Evolutionary conservation across 768 basidiomycete species (phyloP).

Genomic region (Hygrophorus pudorinus): DNA sequence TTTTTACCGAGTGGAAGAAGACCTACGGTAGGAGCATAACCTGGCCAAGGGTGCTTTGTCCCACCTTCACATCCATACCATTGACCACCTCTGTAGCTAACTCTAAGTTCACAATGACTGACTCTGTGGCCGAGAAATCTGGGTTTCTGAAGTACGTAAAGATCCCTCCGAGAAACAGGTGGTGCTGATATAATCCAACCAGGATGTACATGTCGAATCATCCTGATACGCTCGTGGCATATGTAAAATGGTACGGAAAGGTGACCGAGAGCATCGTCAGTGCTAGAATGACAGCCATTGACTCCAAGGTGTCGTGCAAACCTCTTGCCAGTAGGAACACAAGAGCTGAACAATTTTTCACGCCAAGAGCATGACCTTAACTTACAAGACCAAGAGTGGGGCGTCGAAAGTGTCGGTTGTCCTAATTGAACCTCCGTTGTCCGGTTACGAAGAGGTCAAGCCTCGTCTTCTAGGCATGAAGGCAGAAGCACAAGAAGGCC

Average conservation of each 20-base stretch:
- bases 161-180: no score
- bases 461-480: constrained; percentile 76
- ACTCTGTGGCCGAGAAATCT: constrained; percentile 69
- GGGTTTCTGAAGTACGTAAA: constrained; percentile 43
- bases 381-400: constrained; percentile 45
- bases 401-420: constrained; percentile 41
- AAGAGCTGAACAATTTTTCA: neutral
- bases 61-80: no score
- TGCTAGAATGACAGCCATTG: constrained; percentile 66
- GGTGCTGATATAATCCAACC: no score
- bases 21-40: no score
- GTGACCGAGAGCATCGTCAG: constrained; percentile 43
- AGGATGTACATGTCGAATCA: constrained; percentile 79
- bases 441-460: constrained; percentile 74
- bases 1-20: no score
- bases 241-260: constrained; percentile 69
- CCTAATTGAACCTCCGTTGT: constrained; percentile 59
- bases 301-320: constrained; percentile 39
- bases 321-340: neutral
- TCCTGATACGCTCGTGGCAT: constrained; percentile 77
- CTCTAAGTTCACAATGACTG: constrained; percentile 15
- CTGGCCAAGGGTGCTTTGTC: no score
- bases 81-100: no score
- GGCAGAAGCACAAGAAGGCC: constrained; percentile 63
- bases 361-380: constrained; percentile 57